Evolutionary conservation across 208 protist genomes (phyloP), one percentile per base, ranked within the genome.

Genomic region (Herpetomonas samuelpessoai): DNA sequence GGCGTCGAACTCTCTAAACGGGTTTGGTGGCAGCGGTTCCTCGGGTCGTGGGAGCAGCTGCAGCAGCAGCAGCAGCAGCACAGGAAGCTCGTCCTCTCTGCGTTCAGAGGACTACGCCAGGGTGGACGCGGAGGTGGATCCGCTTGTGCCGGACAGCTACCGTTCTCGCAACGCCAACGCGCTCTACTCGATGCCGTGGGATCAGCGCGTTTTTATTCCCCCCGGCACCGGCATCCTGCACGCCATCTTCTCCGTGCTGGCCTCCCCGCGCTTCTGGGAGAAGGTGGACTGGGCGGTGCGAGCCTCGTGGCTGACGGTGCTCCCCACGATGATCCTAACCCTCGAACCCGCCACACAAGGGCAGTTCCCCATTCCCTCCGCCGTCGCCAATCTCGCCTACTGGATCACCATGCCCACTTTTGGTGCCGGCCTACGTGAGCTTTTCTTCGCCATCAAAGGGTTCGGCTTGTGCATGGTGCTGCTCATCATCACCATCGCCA

Each of bases 391-490:
- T 24, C 79, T 87, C 54, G 88, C 88, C 10, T 95, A 81, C 67
- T 95, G 88, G 84, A 92, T 91, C 53, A 83, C 79, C 21, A 66
- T 76, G 76, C 88, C 88, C 27, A 95, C 84, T 4, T 76, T 95
- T 46, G 88, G 88, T 53, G 63, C 70, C 16, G 88, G 84, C 31
- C 60, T 95, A 57, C 74, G 81, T 3, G 85, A 92, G 66, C 78
- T 83, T 12, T 76, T 79, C 52, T 68, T 85, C 29, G 67, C 74
- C 22, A 35, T 95, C 24, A 95, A 95, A 44, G 84, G 83, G 18
- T 89, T 88, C 62, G 71, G 72, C 22, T 53, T 91, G 39, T 80
- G 73, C 47, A 54, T 91, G 7, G 62, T 76, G 2, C 63, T 91
- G 22, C 65, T 95, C 22, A 47, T 70, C 58, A 55, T 91, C 45